Conservation (phyloP, 257 asterid species). For the Fraxinus quadrangulata region DNA sequence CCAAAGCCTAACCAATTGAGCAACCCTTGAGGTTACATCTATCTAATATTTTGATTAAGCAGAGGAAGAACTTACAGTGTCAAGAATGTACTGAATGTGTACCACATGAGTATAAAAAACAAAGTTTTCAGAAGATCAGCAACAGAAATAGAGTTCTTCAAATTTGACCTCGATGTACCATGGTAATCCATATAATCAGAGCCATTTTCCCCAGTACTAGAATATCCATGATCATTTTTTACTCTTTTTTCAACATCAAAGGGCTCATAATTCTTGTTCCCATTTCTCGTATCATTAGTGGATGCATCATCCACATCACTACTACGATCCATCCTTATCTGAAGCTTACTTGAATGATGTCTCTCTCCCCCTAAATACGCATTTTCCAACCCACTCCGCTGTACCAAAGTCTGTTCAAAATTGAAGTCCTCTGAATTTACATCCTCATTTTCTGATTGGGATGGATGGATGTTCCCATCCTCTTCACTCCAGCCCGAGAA, state of each 20-base stretch:
- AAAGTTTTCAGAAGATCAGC: constrained; percentile 80
- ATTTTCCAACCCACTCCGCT: constrained; percentile 29
- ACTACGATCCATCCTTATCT: constrained; percentile 53
- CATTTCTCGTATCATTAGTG: constrained; percentile 31
- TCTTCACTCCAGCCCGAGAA: constrained; percentile 82
- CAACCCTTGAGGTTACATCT: too few relatives aligned
- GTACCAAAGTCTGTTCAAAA: constrained; percentile 46
- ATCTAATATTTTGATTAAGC: background rate
- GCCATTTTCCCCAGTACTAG: constrained; percentile 23
- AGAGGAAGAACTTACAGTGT: constrained; percentile 70
- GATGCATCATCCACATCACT: constrained; percentile 38
- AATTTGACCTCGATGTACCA: constrained; percentile 24
- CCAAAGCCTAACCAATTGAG: too few relatives aligned
- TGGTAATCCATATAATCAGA: constrained; percentile 25
- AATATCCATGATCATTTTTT: constrained; percentile 29
- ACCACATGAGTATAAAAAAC: constrained; percentile 85
- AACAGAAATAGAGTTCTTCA: constrained; percentile 43
- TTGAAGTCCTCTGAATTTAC: constrained; percentile 42
- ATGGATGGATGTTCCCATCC: constrained; percentile 42
- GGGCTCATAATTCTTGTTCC: constrained; percentile 52
- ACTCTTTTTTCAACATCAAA: constrained; percentile 61
- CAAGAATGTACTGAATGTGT: constrained; percentile 89
- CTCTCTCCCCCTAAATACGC: constrained; percentile 40
- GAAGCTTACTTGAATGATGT: constrained; percentile 25
- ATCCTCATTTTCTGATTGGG: constrained; percentile 34